Conservation (phyloP, 495 filamentous ascomycete species). For the Neurospora sp. region DNA sequence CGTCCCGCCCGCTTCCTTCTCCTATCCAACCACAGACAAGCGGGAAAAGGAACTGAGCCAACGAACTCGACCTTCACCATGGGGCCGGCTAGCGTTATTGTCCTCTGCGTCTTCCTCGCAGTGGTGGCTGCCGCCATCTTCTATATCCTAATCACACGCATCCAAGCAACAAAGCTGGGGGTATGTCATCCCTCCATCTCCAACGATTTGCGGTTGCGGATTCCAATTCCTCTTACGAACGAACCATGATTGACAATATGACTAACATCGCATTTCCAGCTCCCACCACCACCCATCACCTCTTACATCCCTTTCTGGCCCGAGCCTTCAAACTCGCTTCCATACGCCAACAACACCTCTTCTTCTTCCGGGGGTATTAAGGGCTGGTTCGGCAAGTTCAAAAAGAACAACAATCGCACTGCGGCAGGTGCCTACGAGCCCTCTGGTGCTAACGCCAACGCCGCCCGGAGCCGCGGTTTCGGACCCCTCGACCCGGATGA, state of each 20-base stretch:
- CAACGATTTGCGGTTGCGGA: background rate
- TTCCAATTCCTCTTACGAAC: background rate
- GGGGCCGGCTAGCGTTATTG: constrained; percentile 33
- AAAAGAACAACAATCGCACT: constrained; percentile 42
- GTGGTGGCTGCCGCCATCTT: constrained; percentile 32
- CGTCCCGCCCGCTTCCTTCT: background rate
- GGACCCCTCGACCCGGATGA: constrained; percentile 57
- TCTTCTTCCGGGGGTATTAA: constrained; percentile 47
- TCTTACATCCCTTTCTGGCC: constrained; percentile 50
- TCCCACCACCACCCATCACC: constrained; percentile 49
- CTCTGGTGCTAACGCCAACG: constrained; percentile 6
- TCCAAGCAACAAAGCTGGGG: constrained; percentile 52
- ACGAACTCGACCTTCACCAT: constrained; percentile 16
- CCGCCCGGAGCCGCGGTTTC: constrained; percentile 27
- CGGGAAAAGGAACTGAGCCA: background rate
- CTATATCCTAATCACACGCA: constrained; percentile 47
- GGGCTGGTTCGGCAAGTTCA: constrained; percentile 49
- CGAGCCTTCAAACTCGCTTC: constrained; percentile 17
- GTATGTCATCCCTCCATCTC: constrained; percentile 24
- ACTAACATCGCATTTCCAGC: constrained; percentile 17
- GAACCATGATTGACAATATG: background rate
- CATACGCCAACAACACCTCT: constrained; percentile 30
- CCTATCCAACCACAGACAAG: background rate
- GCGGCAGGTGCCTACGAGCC: constrained; percentile 56
- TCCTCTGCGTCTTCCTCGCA: constrained; percentile 42